These are phyloP conservation scores for Protomyces macrosporus DNA, from an alignment of 1,139 yeast genomes.

Conservation along the genomic window DNA sequence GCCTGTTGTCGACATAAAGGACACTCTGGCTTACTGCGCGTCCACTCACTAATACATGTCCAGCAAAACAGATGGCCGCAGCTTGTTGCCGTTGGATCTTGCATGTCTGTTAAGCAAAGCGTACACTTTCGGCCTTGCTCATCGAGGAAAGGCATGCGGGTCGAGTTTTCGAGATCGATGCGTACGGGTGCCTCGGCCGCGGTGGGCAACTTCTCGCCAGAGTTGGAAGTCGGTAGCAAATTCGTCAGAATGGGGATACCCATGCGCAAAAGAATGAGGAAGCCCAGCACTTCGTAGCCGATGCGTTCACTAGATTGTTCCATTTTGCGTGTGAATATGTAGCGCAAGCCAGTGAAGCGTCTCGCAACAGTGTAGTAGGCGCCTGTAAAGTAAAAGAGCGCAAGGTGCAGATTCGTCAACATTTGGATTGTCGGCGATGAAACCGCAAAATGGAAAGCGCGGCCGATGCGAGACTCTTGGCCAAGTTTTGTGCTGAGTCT, in stretches of 20 bases:
- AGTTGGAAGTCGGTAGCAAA: slow-evolving; percentile 26
- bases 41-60: slow-evolving; percentile 87
- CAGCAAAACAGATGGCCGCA: slow-evolving; percentile 96
- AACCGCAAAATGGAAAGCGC: background rate
- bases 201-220: background rate
- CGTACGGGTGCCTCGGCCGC: background rate
- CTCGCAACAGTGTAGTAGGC: slow-evolving; percentile 72
- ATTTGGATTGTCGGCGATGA: background rate
- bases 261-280: slow-evolving; percentile 59
- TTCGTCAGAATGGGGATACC: slow-evolving; percentile 42
- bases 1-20: slow-evolving; percentile 82
- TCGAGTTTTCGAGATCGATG: slow-evolving; percentile 55
- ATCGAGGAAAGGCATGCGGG: slow-evolving; percentile 62
- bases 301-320: slow-evolving; percentile 40
- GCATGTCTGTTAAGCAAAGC: slow-evolving; percentile 75
- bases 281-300: slow-evolving; percentile 75
- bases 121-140: slow-evolving; percentile 69
- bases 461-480: background rate
- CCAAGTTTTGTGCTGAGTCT: background rate
- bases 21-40: slow-evolving; percentile 78
- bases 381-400: slow-evolving; percentile 76
- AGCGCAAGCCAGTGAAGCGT: slow-evolving; percentile 71
- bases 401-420: slow-evolving; percentile 51
- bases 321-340: slow-evolving; percentile 46
- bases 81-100: slow-evolving; percentile 73